Evolutionary conservation across 371 early-diverging fungal species (phyloP), one percentile per base, ranked within the genome.

Genomic region (Blastocladiella emersonii): DNA sequence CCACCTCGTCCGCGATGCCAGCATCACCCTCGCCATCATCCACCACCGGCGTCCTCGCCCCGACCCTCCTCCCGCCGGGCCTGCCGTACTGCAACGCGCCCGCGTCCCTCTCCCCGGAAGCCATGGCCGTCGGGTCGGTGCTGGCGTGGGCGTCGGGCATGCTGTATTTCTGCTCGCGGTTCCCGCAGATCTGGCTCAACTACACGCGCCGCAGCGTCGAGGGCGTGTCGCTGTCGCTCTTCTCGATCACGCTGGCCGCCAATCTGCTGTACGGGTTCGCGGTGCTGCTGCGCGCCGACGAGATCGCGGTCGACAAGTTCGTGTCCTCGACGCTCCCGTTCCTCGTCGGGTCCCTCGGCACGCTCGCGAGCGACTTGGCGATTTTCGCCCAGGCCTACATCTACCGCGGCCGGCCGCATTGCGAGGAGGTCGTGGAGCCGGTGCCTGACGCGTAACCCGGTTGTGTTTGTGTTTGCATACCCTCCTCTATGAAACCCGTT

Each of bases 181-280:
- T 65, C 23, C 65, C 65, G 21, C 64, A 65, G 36, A 65, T 65
- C 49, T 27, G 49, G 21, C 25, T 17, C 17, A 64, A 65, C 35
- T 35, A 64, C 19, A 19, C 27, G 32, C 19, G 21, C 10, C 34
- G n/a, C 10, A 17, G 35, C 1, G 65, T 65, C 0, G 65, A 39
- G 25, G 65, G 65, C 2, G 25, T 65, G 19, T 64, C 65, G 21
- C 34, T 65, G 27, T 30, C 34, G 7, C 36, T 63, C 21, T 65
- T 65, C 6, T 5, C 39, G 34, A 30, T 62, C 37, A 65, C 65
- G 3, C 34, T 65, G 34, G 15, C 37, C n/a, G 65, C 62, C 44
- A 65, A 65, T 19, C 23, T 64, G n/a, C 23, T 51, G 27, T 65
- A 64, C 44, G 64, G 65, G 48, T 35, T 65, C 34, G n/a, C 51